Evolutionary conservation across 1,139 yeast species (phyloP).

Genomic region (Yamadazyma aaseri): DNA sequence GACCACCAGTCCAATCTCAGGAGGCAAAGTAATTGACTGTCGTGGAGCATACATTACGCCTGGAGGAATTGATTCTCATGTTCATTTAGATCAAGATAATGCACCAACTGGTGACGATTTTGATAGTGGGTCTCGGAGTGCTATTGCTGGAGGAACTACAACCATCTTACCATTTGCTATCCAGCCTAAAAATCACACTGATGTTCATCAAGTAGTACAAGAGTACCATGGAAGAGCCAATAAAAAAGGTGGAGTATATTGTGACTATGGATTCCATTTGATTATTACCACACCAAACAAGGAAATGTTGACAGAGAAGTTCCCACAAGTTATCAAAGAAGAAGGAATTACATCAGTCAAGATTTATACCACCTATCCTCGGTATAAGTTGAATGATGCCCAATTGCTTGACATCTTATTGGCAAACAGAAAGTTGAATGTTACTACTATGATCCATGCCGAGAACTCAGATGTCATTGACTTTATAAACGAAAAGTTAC

Average conservation of each 20-base stretch:
- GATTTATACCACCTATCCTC: slow-evolving; percentile 46
- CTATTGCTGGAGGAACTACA: slow-evolving; percentile 63
- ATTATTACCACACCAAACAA: slow-evolving; percentile 28
- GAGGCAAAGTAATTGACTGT: slow-evolving; percentile 38
- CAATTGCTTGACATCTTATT: slow-evolving; percentile 37
- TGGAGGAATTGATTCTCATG: slow-evolving; percentile 53
- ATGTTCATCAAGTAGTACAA: slow-evolving; percentile 22
- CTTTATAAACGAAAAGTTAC: slow-evolving; percentile 38
- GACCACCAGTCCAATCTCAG: slow-evolving; percentile 29
- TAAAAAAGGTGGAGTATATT: slow-evolving; percentile 26
- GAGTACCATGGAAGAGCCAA: slow-evolving; percentile 29
- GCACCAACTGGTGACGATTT: slow-evolving; percentile 89
- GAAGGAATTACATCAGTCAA: slow-evolving; percentile 44
- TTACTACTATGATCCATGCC: slow-evolving; percentile 51
- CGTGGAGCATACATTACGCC: slow-evolving; percentile 46
- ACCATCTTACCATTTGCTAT: slow-evolving; percentile 43
- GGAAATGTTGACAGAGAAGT: slow-evolving; percentile 21
- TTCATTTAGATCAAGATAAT: slow-evolving; percentile 83
- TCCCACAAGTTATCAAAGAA: slow-evolving; percentile 9
- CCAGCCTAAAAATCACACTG: slow-evolving; percentile 30
- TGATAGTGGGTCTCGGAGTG: slow-evolving; percentile 78
- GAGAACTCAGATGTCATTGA: slow-evolving; percentile 47
- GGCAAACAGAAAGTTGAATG: slow-evolving; percentile 36
- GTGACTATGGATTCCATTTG: slow-evolving; percentile 47
- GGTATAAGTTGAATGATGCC: slow-evolving; percentile 37